Evolutionary conservation across 768 basidiomycete species (phyloP).

Genomic region (Hortiboletus campestris): DNA sequence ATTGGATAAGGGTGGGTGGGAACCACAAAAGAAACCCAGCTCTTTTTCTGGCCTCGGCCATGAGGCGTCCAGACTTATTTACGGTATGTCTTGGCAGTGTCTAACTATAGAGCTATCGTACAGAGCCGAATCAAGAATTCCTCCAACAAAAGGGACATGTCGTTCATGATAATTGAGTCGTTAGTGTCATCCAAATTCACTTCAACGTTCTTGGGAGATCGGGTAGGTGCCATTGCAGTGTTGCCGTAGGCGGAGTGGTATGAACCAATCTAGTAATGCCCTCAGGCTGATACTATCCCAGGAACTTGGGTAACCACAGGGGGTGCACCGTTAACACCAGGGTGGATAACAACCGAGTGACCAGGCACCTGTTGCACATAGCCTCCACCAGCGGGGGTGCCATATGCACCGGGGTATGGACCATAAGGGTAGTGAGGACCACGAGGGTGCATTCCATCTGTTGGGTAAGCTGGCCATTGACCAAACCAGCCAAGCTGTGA

Average conservation of each 20-base stretch:
- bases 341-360: constrained; percentile 67
- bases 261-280: background rate
- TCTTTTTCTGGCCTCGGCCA: constrained; percentile 28
- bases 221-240: background rate
- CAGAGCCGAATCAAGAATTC: constrained; percentile 8
- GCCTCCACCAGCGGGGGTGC: constrained; percentile 26
- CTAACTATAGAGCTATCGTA: constrained; percentile 13
- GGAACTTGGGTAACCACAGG: constrained; percentile 64
- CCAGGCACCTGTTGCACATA: constrained; percentile 54
- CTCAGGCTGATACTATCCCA: constrained; percentile 25
- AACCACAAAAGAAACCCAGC: constrained; percentile 7
- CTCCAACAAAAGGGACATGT: constrained; percentile 3
- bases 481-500: constrained; percentile 76
- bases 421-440: constrained; percentile 31
- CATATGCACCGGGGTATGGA: constrained; percentile 28
- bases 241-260: background rate
- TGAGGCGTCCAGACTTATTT: constrained; percentile 25
- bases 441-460: constrained; percentile 24
- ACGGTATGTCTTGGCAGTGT: constrained; percentile 4
- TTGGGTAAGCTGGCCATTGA: constrained; percentile 60
- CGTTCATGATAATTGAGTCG: constrained; percentile 5
- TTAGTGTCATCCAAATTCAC: constrained; percentile 5
- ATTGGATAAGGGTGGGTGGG: constrained; percentile 29
- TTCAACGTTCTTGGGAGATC: background rate
- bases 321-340: constrained; percentile 56